phyloP scores from a whole-genome alignment of 208 protist genomes.

The Trypanosoma rangeli region DNA sequence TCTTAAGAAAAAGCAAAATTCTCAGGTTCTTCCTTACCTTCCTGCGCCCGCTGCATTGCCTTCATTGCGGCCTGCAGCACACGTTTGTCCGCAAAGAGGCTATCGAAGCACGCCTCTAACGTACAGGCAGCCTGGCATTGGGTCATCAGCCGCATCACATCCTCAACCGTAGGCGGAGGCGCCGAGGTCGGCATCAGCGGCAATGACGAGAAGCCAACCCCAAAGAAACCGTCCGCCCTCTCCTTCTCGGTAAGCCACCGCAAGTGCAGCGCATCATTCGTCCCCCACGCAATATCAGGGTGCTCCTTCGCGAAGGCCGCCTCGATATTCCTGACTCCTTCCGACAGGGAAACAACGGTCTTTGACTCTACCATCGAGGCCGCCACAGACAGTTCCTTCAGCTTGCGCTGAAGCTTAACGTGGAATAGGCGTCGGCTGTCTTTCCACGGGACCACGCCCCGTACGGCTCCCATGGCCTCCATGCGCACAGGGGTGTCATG shows the following conservation, averaged over 20 bases:
- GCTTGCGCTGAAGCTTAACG: conserved; percentile 88
- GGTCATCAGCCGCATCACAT: conserved; percentile 8
- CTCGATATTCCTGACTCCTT: conserved; percentile 48
- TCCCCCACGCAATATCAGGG: conserved; percentile 43
- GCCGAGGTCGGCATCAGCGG: neutral
- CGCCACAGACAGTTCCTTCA: conserved; percentile 78
- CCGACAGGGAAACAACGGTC: conserved; percentile 30
- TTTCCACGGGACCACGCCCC: conserved; percentile 91
- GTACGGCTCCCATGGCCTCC: conserved; percentile 93
- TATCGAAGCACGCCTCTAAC: conserved; percentile 44
- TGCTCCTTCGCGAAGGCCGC: conserved; percentile 35
- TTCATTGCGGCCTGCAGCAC: conserved; percentile 31
- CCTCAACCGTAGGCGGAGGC: neutral
- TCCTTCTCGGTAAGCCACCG: conserved; percentile 49
- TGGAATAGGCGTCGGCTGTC: conserved; percentile 91
- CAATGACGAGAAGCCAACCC: neutral
- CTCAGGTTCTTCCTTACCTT: neutral
- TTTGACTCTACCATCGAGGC: conserved; percentile 48
- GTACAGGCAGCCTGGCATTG: conserved; percentile 23
- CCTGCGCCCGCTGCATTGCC: conserved; percentile 11
- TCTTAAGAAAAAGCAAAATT: neutral
- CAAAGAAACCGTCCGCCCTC: neutral
- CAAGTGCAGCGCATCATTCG: conserved; percentile 38
- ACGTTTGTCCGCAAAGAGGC: conserved; percentile 50
- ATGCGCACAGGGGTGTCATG: conserved; percentile 97